Base-by-base conservation (phyloP, 345 rosid genomes). In the Nasturtium officinale region DNA sequence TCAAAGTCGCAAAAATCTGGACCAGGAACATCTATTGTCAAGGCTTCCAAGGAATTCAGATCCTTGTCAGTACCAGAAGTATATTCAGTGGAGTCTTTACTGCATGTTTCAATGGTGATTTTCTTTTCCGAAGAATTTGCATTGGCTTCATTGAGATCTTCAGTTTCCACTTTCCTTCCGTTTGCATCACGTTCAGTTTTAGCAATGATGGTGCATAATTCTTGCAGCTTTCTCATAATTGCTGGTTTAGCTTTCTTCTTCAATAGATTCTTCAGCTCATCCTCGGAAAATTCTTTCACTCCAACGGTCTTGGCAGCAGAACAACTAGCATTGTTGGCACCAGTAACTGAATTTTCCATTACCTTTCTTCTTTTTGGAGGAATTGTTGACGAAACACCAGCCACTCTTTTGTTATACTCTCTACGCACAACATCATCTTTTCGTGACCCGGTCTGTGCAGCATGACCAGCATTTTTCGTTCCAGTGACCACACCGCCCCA, bases 1-100 rank as follows among this genome's bases (percentile, higher is more conserved):
- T 89, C 85, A 74, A 89, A 87, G 78, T 89, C 83, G 54, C 87
- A 78, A 74, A 87, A 85, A 70, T 87, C 92, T 18, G 96, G 74
- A 69, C 85, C 86, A 28, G 87, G 87, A 42, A 89, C 96, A 59
- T 71, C 78, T 46, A 86, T 66, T 26, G 76, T 74, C 81, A 85
- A 30, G 42, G 61, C 63, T 76, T 82, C 81, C 77, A 82, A 32
- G 42, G 83, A 35, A 69, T 67, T 76, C 23, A 62, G 61, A 63
- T 55, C 77, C 57, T 64, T 70, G 21, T 53, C 70, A 48, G 58
- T 55, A 64, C 58, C 42, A 75, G 58, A 73, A 72, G 70, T 47
- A 15, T 50, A 56, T 9, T 72, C 45, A 61, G 64, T 61, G 58
- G 65, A 17, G 50, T 40, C 61, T 21, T 65, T 5, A 2, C 25